Percentiles rank a stretch among this genome's conserved stretches.
phyloP scores from a whole-genome alignment of 345 rosid genomes.

The Hibiscus syriacus region DNA sequence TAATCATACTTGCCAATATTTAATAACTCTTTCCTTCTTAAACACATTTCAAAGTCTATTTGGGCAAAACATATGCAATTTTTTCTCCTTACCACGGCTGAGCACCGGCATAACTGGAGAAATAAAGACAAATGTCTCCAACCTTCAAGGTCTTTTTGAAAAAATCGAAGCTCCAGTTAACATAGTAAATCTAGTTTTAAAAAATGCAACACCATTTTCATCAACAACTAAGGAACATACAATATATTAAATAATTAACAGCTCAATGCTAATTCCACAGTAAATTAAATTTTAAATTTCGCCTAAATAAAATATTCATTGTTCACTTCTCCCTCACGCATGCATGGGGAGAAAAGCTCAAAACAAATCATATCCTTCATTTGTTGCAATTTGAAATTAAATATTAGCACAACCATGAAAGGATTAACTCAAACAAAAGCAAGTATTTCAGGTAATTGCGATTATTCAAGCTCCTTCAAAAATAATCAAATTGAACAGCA shows the following conservation, averaged over 20 bases:
- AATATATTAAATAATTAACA: background rate
- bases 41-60: background rate
- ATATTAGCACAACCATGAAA: background rate
- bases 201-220: background rate
- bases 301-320: too few species aligned
- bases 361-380: background rate
- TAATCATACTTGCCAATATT: background rate
- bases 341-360: background rate
- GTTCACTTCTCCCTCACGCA: background rate
- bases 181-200: background rate
- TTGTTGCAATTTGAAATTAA: background rate
- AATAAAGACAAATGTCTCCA: background rate
- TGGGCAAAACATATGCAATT: too few species aligned
- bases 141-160: background rate
- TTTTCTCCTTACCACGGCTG: too few species aligned
- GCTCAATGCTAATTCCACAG: background rate
- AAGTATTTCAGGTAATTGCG: background rate
- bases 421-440: background rate
- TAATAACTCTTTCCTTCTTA: background rate
- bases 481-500: background rate
- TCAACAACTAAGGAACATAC: background rate
- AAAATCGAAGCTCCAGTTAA: background rate
- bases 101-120: background rate
- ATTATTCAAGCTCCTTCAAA: background rate
- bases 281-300: background rate